These are phyloP conservation scores for Arachis hypogaea DNA, from an alignment of 306 rosid genomes.

Conservation along the genomic window DNA sequence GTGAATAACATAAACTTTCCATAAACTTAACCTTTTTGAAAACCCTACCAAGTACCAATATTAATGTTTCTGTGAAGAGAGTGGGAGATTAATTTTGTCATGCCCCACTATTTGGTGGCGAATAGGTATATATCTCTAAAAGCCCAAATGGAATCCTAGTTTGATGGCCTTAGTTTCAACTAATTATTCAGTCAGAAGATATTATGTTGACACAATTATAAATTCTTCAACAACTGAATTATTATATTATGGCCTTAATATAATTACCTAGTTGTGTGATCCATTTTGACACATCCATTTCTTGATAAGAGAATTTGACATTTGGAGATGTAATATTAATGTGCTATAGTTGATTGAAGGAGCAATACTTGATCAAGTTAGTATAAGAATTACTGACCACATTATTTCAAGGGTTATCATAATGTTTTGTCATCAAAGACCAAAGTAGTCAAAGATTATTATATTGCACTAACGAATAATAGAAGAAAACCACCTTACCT, in stretches of 20 bases:
- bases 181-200: constrained; percentile 41
- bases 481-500: not conserved
- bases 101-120: constrained; percentile 44
- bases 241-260: too few species aligned
- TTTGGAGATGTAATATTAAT: too few species aligned
- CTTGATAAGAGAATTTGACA: not conserved
- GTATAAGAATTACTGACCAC: not conserved
- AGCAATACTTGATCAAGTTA: not conserved
- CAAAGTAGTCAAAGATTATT: not conserved
- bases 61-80: constrained; percentile 13
- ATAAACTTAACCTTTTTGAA: constrained; percentile 19
- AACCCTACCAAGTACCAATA: too few species aligned
- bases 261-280: too few species aligned
- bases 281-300: too few species aligned
- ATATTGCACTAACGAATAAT: not conserved
- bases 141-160: constrained; percentile 35
- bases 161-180: constrained; percentile 36
- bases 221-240: constrained; percentile 42
- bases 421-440: not conserved
- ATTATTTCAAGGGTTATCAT: not conserved
- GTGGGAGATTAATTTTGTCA: constrained; percentile 24
- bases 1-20: not conserved
- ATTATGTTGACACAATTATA: constrained; percentile 37
- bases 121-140: not conserved
- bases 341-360: not conserved